Percentiles rank a stretch among this genome's conserved stretches.
These are phyloP conservation scores for Sporothrix brunneoviolacea DNA, from an alignment of 2,329 filamentous ascomycete genomes.

Conservation along the genomic window DNA sequence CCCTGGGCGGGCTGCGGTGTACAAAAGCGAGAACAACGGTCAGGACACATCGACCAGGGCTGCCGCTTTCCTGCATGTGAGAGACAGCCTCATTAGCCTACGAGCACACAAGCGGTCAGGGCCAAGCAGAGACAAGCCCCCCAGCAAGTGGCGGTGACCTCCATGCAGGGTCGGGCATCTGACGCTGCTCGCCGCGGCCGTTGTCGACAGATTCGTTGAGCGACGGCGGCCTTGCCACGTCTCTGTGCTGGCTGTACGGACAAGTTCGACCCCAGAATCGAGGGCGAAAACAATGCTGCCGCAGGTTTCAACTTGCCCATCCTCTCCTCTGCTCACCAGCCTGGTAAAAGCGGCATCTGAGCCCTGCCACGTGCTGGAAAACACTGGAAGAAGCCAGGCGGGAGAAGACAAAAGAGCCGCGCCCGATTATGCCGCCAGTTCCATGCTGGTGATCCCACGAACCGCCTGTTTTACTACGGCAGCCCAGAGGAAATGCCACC, in stretches of 20 bases:
- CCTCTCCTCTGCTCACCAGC: not conserved
- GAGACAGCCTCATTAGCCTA: not conserved
- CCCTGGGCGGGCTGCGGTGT: not conserved
- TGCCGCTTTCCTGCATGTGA: not conserved
- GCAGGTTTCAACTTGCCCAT: not conserved
- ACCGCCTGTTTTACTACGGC: constrained; percentile 7
- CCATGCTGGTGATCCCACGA: constrained; percentile 15
- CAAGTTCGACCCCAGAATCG: too few relatives aligned
- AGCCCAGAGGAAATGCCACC: too few relatives aligned
- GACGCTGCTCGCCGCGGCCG: too few relatives aligned
- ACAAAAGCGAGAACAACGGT: not conserved
- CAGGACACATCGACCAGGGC: not conserved
- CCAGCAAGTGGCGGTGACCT: constrained; percentile 1
- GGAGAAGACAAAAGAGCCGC: constrained; percentile 1
- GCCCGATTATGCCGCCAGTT: constrained; percentile 9
- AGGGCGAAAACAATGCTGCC: not conserved
- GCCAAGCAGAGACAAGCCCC: too few relatives aligned
- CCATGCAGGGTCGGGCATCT: not conserved
- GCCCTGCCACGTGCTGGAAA: constrained; percentile 5
- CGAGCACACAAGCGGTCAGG: not conserved
- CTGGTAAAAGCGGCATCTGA: not conserved
- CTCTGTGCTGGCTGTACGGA: too few relatives aligned
- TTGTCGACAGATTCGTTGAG: too few relatives aligned
- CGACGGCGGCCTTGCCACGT: too few relatives aligned
- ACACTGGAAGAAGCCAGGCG: constrained; percentile 5